phyloP scores from a whole-genome alignment of 2,329 filamentous ascomycete genomes.

The Allantophomopsis cytisporea region DNA sequence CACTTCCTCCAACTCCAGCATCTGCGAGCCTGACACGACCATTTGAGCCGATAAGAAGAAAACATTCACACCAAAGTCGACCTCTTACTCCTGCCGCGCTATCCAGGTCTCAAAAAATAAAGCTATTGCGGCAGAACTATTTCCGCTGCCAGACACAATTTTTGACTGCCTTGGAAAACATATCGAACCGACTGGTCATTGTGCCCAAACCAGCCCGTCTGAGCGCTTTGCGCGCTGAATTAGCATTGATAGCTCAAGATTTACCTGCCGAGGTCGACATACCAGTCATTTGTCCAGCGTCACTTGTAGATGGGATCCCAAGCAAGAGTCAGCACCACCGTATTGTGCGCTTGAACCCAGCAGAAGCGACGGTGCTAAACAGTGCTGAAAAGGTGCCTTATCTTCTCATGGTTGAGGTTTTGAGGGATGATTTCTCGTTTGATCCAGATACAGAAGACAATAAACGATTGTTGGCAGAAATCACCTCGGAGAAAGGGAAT shows the following conservation, averaged over 20 bases:
- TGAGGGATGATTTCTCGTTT: constrained; percentile 73
- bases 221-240: constrained; percentile 67
- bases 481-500: constrained; percentile 39
- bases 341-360: constrained; percentile 71
- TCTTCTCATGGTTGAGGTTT: constrained; percentile 70
- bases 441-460: constrained; percentile 65
- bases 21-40: constrained; percentile 36
- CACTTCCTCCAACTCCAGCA: constrained; percentile 42
- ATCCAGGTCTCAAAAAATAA: constrained; percentile 52
- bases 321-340: constrained; percentile 68
- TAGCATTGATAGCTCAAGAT: constrained; percentile 70
- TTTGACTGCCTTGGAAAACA: constrained; percentile 66
- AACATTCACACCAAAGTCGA: constrained; percentile 49
- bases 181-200: constrained; percentile 71
- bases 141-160: constrained; percentile 74
- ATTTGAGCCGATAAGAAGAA: constrained; percentile 29
- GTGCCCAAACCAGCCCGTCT: constrained; percentile 72
- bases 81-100: constrained; percentile 47
- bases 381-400: constrained; percentile 81
- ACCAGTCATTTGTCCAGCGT: constrained; percentile 67
- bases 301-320: constrained; percentile 58
- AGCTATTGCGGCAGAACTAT: constrained; percentile 65
- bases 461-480: constrained; percentile 42
- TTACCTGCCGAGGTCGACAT: constrained; percentile 75
- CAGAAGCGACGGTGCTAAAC: constrained; percentile 73